Base-by-base conservation (phyloP, 352 stramenopile genomes). In the Phytophthora ramorum region DNA sequence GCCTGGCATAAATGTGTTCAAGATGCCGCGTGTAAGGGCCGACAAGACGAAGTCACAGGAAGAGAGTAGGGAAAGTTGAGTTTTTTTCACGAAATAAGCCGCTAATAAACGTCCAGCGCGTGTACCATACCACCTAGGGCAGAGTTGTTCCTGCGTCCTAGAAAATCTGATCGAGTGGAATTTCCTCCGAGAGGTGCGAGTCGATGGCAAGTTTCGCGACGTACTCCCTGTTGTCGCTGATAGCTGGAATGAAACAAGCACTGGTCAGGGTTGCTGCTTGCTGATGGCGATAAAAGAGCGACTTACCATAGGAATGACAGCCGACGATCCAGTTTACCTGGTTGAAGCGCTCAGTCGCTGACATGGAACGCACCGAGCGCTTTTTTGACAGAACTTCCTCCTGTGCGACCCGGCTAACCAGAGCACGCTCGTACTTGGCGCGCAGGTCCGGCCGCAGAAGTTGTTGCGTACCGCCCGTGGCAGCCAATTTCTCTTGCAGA, bases 161-260 rank as follows among this genome's bases (percentile, higher is more conserved):
- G 28, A 94, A 87, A 50, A 92, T 85, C 12, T 83, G 64, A 51
- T 92, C 78, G 14, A 91, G 68, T 22, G 81, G 65, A 54, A 90
- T 80, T 40, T 79, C 62, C 38, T 84, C 73, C 16, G 79, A 89
- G 14, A 94, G 63, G 32, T 91, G 78, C 51, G 85, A 92, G 64
- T 94, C 81, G 46, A 91, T 91, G 34, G 82, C 85, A 22, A 94
- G 75, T 32, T 89, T 76, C 7, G 87, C 80, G 22, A 92, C 76
- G 69, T 92, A 92, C 50, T 91, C 79, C 48, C 91, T 92, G 72
- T 94, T 94, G 76, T 94, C 82, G 20, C 71, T 87, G 55, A 92
- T 90, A 34, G 86, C 79, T 93, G 55, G 40, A 51, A 7, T 16
- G 26, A 17, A 41, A 32, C 32, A 2, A 66, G 38, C 7, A 22